These are phyloP conservation scores for Pilatotrama ljubarskyi DNA, from an alignment of 768 basidiomycete genomes.

Conservation along the genomic window DNA sequence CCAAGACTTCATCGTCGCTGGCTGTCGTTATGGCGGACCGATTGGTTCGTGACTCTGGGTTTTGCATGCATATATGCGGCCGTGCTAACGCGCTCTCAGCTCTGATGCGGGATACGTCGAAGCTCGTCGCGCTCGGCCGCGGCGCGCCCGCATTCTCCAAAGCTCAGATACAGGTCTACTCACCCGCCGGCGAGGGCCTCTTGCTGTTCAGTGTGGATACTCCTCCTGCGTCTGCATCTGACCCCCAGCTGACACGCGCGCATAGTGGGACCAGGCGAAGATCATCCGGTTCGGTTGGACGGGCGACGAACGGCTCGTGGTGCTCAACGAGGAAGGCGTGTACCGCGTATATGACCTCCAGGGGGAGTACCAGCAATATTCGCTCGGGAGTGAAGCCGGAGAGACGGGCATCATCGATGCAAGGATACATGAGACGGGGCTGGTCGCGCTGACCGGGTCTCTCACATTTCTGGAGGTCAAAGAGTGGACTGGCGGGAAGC, in stretches of 20 bases:
- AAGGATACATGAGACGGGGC: constrained; percentile 79
- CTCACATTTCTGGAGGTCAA: constrained; percentile 82
- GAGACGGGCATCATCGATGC: constrained; percentile 87
- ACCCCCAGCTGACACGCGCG: constrained; percentile 2
- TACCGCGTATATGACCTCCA: constrained; percentile 90
- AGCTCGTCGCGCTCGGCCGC: constrained; percentile 71
- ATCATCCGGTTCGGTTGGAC: constrained; percentile 87
- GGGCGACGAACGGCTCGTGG: constrained; percentile 73
- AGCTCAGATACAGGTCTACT: constrained; percentile 85
- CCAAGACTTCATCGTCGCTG: constrained; percentile 75
- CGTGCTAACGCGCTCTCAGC: constrained; percentile 47
- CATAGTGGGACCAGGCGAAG: constrained; percentile 89
- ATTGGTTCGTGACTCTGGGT: constrained; percentile 56
- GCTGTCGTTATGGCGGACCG: constrained; percentile 86
- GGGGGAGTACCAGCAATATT: constrained; percentile 82
- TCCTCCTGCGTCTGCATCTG: background rate
- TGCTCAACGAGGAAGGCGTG: constrained; percentile 89
- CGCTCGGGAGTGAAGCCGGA: constrained; percentile 77
- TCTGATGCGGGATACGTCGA: constrained; percentile 81
- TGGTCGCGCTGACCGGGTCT: constrained; percentile 81
- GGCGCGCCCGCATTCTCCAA: constrained; percentile 59
- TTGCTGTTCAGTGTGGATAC: constrained; percentile 72
- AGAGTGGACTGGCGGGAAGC: constrained; percentile 81
- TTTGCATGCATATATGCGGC: background rate
- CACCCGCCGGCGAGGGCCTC: constrained; percentile 76